phyloP scores from a whole-genome alignment of 2,329 filamentous ascomycete species.

The Penicillium italicum region DNA sequence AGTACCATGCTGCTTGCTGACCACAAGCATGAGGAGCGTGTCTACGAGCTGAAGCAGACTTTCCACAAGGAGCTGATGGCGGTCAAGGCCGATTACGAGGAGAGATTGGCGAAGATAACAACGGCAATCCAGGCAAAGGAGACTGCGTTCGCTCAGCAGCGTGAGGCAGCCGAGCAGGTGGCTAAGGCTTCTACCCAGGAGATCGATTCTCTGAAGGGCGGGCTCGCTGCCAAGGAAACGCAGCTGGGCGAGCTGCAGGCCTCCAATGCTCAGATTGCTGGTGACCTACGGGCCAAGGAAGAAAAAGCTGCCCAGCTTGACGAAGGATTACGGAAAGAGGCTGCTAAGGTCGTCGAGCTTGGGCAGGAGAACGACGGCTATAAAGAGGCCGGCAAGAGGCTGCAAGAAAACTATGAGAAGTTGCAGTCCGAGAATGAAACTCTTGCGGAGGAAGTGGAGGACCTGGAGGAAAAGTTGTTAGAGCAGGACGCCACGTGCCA shows the following conservation, averaged over 20 bases:
- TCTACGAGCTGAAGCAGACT: not conserved
- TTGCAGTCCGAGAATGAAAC: no score
- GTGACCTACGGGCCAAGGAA: not conserved
- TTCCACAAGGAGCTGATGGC: not conserved
- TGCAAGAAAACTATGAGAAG: not conserved
- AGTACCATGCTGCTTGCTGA: not conserved
- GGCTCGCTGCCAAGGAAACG: not conserved
- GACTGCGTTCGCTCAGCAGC: not conserved
- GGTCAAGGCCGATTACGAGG: not conserved
- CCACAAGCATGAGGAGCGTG: not conserved
- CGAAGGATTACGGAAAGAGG: not conserved
- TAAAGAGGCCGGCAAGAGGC: not conserved
- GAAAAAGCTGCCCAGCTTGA: not conserved
- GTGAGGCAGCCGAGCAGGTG: not conserved
- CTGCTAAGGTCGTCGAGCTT: not conserved
- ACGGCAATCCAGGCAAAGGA: not conserved
- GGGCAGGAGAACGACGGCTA: not conserved
- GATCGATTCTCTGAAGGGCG: not conserved
- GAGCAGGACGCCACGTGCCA: no score
- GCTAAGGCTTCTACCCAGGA: no score
- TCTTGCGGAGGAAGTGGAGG: not conserved
- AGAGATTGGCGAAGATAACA: not conserved
- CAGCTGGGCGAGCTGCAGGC: not conserved
- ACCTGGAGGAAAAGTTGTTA: not conserved
- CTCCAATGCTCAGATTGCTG: not conserved